Base-by-base conservation (phyloP, 2,329 filamentous ascomycete species). In the Leptographium galeiforme region DNA sequence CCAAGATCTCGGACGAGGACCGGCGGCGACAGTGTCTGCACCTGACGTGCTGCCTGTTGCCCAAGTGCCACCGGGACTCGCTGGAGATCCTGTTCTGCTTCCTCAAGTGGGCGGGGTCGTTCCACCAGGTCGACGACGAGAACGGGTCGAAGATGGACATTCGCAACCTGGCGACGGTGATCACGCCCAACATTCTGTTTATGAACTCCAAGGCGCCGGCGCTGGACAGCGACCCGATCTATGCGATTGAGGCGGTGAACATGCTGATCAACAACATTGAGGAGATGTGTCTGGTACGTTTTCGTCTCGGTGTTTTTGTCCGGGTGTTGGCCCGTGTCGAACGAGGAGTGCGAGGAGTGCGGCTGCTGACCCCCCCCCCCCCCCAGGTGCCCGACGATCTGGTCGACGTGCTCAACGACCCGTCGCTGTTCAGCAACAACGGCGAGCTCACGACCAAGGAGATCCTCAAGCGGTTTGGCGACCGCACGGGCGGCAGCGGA, bases 111-210 rank as follows among this genome's bases (percentile, higher is more conserved):
- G 89, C 90, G 6, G 89, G 90, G 6, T 95, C 90, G 2, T 98
- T 98, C 73, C 91, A 94, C 57, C 90, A 96, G 64, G 84, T 98
- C 14, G 93, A 98, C 62, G 93, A 98, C 63, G 93, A 98, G 66
- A 87, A 86, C 25, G 93, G 93, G 32, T 96, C 91, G 61, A 96
- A 97, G 75, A 98, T 98, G 93, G 93, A 98, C 66, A 87, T 95
- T 52, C 89, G 95, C 72, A 98, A 98, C 64, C 78, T 98, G 58
- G 89, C 93, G 4, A 97, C 94, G 4, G 93, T 98, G 58, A 96
- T 98, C 67, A 90, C 91, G 6, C 93, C 93, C 0, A 98, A 98
- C 63, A 89, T 98, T 57, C 76, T 96, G 13, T 90, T 87, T 61
- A 87, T 84, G 59, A 75, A 74, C 59, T 70, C 78, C 44, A 85